phyloP scores from a whole-genome alignment of 495 filamentous ascomycete species.

The Entonaema liquescens region DNA sequence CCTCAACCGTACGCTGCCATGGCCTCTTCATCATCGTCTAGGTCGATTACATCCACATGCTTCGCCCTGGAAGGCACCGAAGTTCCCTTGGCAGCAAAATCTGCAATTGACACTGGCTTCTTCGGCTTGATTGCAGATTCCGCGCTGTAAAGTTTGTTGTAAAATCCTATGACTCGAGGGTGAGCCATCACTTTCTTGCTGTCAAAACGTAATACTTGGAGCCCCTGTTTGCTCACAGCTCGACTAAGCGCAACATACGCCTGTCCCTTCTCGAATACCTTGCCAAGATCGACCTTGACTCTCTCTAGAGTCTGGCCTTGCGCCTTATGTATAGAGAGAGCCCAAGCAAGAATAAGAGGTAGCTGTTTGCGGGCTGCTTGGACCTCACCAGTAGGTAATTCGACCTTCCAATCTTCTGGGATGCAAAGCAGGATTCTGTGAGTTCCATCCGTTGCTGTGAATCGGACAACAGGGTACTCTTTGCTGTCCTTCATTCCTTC shows the following conservation, averaged over 20 bases:
- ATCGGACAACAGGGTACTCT: slow-evolving; percentile 84
- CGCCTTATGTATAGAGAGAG: slow-evolving; percentile 96
- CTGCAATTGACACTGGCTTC: slow-evolving; percentile 44
- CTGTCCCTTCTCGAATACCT: slow-evolving; percentile 94
- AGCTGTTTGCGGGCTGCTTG: slow-evolving; percentile 83
- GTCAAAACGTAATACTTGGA: slow-evolving; percentile 91
- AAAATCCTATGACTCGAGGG: slow-evolving; percentile 84
- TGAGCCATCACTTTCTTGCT: slow-evolving; percentile 95
- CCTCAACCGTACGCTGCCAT: slow-evolving; percentile 50
- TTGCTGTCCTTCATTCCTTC: slow-evolving; percentile 47
- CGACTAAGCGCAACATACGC: slow-evolving; percentile 85
- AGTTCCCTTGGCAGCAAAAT: slow-evolving; percentile 37
- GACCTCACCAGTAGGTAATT: slow-evolving; percentile 92
- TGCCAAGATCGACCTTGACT: slow-evolving; percentile 92
- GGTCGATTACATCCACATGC: slow-evolving; percentile 18
- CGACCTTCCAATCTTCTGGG: slow-evolving; percentile 93
- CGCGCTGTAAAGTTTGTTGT: slow-evolving; percentile 75
- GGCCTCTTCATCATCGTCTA: slow-evolving; percentile 53
- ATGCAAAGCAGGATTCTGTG: slow-evolving; percentile 80
- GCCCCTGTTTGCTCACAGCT: slow-evolving; percentile 84
- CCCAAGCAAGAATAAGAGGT: slow-evolving; percentile 95
- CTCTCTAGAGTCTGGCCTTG: slow-evolving; percentile 95
- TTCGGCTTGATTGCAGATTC: slow-evolving; percentile 51
- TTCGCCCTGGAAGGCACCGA: slow-evolving; percentile 22
- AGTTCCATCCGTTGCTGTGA: slow-evolving; percentile 79